Base-by-base conservation (phyloP, 2,329 filamentous ascomycete species). In the Teratosphaeria viscida region DNA sequence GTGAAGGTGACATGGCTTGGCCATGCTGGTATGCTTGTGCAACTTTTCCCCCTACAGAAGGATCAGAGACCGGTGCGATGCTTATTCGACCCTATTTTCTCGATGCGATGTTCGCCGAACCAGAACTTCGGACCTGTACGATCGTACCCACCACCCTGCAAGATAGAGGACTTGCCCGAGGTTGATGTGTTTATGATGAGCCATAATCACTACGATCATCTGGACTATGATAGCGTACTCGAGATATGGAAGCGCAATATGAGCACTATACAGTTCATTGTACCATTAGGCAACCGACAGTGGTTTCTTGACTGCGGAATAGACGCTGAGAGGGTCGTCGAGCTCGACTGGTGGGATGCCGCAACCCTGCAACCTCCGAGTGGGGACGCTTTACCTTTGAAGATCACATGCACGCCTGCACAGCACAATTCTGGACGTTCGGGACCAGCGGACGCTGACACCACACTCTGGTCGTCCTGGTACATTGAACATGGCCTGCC, bases 191-290 rank as follows among this genome's bases (percentile, higher is more conserved):
- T 83, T 2, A 70, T 76, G 59, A 80, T 83, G 54, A 79, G 76
- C 59, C 81, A 83, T 67, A 80, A 82, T 63, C 81, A 83, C 65
- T 82, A 81, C 63, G 80, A 83, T 63, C 81, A 83, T 61, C 72
- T 82, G 54, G 79, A 82, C 61, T 69, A 73, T 2, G 71, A 73
- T 26, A 78, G 78, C 0, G 68, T 83, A 43, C 72, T 66, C 59
- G 66, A 71, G 27, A 62, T 79, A 16, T 76, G 75, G 63, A 63
- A 62, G 49, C 71, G 68, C 35, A 71, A 74, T 54, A 70, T 71
- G 11, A 70, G 71, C 0, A 61, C 68, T 5, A 43, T 78, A 27
- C 73, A 73, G 39, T 77, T 79, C 59, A 68, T 80, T 49, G 77
- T 74, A 23, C 73, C 67, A 0, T 62, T 80, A 34, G 73, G 75